Evolutionary conservation across 2,329 filamentous ascomycete genomes (phyloP).

Genomic region (Dryadomyces quercivorus): DNA sequence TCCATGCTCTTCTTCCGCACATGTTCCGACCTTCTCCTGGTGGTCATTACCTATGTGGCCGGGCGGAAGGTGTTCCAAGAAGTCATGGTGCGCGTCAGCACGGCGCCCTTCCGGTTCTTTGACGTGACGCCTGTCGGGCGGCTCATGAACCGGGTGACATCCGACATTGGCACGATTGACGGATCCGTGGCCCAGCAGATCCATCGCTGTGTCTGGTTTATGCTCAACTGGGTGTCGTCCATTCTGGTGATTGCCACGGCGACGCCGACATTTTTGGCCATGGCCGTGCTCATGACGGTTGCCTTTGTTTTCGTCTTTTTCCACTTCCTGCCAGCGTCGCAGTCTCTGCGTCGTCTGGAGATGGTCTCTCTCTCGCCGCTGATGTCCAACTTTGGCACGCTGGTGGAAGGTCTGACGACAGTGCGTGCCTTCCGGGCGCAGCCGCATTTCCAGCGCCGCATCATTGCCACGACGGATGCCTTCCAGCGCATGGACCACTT

Average conservation of each 20-base stretch:
- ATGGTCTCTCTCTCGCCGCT: constrained; percentile 83
- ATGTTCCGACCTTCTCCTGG: constrained; percentile 52
- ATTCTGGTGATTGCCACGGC: constrained; percentile 68
- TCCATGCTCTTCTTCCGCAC: constrained; percentile 47
- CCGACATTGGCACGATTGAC: constrained; percentile 81
- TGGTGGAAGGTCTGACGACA: constrained; percentile 75
- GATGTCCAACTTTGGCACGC: constrained; percentile 84
- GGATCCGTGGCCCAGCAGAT: constrained; percentile 71
- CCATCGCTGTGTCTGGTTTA: constrained; percentile 55
- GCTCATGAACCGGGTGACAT: constrained; percentile 84
- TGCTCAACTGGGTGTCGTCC: constrained; percentile 60
- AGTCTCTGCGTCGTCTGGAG: constrained; percentile 70
- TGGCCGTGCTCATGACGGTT: constrained; percentile 55
- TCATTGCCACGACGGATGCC: constrained; percentile 69
- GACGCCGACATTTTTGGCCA: constrained; percentile 63
- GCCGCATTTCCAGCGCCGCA: constrained; percentile 64
- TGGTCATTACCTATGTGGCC: constrained; percentile 68
- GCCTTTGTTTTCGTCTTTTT: constrained; percentile 64
- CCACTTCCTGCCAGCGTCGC: constrained; percentile 69
- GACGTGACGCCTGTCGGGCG: constrained; percentile 81
- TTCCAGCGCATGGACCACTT: constrained; percentile 96
- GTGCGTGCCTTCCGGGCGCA: constrained; percentile 76
- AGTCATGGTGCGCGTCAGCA: constrained; percentile 61
- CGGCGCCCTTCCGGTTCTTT: constrained; percentile 80
- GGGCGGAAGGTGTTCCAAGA: constrained; percentile 63